Evolutionary conservation across 345 rosid species (phyloP), one percentile per base, ranked within the genome.

Genomic region (Reutealis trisperma): DNA sequence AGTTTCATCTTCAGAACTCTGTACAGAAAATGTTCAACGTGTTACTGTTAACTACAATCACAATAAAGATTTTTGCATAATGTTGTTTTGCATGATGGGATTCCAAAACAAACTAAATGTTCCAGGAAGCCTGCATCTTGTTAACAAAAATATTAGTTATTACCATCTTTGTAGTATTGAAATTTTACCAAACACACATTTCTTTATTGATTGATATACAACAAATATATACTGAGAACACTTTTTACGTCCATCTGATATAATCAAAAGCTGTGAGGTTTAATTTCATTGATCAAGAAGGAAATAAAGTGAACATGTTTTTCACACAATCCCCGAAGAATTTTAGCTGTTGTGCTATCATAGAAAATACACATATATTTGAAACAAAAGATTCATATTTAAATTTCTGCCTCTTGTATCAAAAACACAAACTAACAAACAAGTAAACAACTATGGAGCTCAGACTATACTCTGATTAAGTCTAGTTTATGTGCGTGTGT

Each of bases 1-100:
- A 72, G 52, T 49, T 73, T 65, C 88, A 65, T 87, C 81, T 78
- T 81, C 83, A 44, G 88, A 78, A 63, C 80, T 78, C 94, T 90
- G 87, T 85, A 81, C 6, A 71, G 49, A 61, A 15, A 62, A 41
- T 52, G 72, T 73, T n/a, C 41, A 57, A 63, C 21, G 1, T 10
- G 25, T 24, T 44, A 59, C 63, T 18, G 3, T 70, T 64, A 41
- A 63, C 55, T 67, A 42, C 4, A 10, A 73, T 71, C 63, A 44
- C 52, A 15, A 60, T n/a, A 47, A 47, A 59, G 44, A 75, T 58
- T 52, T 49, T 66, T 51, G 22, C 27, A n/a, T 44, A 67, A 9
- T 14, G 25, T n/a, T 22, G 10, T 37, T 44, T 55, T 65, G 71
- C 21, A 27, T 44, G 51, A 34, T 24, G n/a, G 4, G 37, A 44